Evolutionary conservation across 2,329 filamentous ascomycete species (phyloP).

Genomic region (Alternaria burnsii): DNA sequence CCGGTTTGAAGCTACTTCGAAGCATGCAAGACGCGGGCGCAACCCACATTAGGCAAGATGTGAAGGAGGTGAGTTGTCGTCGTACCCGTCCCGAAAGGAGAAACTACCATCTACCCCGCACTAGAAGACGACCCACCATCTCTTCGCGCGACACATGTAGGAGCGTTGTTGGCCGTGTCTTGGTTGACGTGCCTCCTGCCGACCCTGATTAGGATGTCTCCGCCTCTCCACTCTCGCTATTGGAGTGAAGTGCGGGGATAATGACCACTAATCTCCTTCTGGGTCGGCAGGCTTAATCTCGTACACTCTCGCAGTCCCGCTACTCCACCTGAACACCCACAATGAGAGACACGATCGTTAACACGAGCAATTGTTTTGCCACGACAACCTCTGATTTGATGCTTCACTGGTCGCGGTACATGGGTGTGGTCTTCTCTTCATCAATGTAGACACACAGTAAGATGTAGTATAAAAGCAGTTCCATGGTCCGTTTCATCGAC

Average conservation of each 20-base stretch:
- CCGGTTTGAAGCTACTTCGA: background rate
- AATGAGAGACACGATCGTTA: background rate
- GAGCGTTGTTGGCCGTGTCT: slow-evolving; percentile 1
- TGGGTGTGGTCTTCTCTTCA: background rate
- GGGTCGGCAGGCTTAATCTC: slow-evolving; percentile 1
- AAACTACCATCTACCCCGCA: slow-evolving; percentile 1
- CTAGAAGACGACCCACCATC: background rate
- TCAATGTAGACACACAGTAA: background rate
- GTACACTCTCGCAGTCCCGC: background rate
- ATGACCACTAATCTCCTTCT: slow-evolving; percentile 1
- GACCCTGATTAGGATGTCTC: slow-evolving; percentile 5
- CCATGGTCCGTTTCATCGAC: background rate
- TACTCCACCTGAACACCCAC: background rate
- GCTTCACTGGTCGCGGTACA: background rate
- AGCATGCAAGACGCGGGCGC: background rate
- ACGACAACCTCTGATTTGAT: slow-evolving; percentile 1
- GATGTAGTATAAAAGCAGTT: background rate
- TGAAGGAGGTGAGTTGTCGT: background rate
- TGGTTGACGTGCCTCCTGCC: background rate
- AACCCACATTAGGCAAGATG: background rate
- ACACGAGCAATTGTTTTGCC: background rate
- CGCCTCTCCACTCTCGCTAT: slow-evolving; percentile 1
- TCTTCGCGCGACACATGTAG: background rate
- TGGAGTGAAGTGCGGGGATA: slow-evolving; percentile 3
- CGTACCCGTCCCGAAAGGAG: background rate